phyloP scores from a whole-genome alignment of 2,329 filamentous ascomycete genomes.

The Ophiostoma sp. region DNA sequence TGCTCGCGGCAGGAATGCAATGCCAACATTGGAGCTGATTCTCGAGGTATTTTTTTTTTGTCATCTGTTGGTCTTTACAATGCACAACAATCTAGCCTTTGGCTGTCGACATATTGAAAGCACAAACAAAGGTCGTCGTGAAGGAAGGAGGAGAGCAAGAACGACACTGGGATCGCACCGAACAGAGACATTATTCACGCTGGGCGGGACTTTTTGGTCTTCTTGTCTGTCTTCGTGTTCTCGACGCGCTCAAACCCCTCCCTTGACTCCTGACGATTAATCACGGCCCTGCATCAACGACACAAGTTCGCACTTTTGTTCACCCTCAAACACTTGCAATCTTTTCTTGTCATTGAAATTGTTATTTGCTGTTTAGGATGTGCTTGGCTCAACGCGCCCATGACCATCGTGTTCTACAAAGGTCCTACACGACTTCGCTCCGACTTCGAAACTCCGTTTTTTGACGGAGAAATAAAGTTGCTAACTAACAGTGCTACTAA shows the following conservation, averaged over 20 bases:
- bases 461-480: background rate
- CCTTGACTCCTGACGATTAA: background rate
- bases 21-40: background rate
- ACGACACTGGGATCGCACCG: background rate
- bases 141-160: background rate
- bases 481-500: background rate
- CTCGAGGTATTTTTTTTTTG: background rate
- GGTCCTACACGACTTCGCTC: background rate
- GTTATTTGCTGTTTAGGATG: background rate
- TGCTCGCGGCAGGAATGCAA: background rate
- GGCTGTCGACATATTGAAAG: background rate
- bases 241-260: background rate
- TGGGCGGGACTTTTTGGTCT: conserved; percentile 8
- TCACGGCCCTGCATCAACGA: background rate
- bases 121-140: background rate
- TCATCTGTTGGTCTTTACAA: too few relatives aligned
- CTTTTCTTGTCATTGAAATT: background rate
- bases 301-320: conserved; percentile 7
- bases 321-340: background rate
- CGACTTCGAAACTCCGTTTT: background rate
- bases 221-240: background rate
- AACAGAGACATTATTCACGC: background rate
- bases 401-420: background rate
- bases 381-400: background rate
- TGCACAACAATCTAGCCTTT: background rate